Evolutionary conservation across 805 yeast species (phyloP).

Genomic region (Kluyveromyces nonfermentans): DNA sequence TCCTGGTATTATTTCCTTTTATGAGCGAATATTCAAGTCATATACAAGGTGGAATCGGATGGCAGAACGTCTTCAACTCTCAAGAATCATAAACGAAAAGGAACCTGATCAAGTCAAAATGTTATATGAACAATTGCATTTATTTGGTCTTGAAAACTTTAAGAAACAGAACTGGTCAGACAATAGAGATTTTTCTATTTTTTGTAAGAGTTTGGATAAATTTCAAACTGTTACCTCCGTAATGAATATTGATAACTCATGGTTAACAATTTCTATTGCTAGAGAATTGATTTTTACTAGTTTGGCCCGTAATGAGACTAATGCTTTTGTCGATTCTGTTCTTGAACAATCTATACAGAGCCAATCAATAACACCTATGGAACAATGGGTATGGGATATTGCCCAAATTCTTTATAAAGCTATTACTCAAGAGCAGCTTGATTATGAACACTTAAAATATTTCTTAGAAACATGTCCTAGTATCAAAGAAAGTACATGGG

Average conservation of each 20-base stretch:
- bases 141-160: neutral
- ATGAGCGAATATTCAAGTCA: conserved; percentile 42
- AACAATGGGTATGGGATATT: conserved; percentile 1
- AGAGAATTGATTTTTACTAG: conserved; percentile 12
- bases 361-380: neutral
- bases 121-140: conserved; percentile 15
- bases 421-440: neutral
- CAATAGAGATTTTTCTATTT: conserved; percentile 23
- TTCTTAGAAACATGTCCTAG: conserved; percentile 1
- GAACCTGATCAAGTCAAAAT: conserved; percentile 12
- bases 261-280: conserved; percentile 10
- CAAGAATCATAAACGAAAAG: conserved; percentile 26
- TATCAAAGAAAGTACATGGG: conserved; percentile 14
- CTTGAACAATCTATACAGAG: neutral
- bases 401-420: neutral
- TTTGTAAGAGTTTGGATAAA: conserved; percentile 8
- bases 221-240: conserved; percentile 11
- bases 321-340: neutral
- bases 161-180: conserved; percentile 6
- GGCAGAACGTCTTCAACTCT: conserved; percentile 16
- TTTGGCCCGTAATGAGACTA: neutral
- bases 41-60: conserved; percentile 31
- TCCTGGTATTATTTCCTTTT: conserved; percentile 55
- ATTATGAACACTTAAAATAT: neutral
- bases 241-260: conserved; percentile 9